Base-by-base conservation (phyloP, 1,284 basidiomycete species). In the Cryptococcus neoformans region DNA sequence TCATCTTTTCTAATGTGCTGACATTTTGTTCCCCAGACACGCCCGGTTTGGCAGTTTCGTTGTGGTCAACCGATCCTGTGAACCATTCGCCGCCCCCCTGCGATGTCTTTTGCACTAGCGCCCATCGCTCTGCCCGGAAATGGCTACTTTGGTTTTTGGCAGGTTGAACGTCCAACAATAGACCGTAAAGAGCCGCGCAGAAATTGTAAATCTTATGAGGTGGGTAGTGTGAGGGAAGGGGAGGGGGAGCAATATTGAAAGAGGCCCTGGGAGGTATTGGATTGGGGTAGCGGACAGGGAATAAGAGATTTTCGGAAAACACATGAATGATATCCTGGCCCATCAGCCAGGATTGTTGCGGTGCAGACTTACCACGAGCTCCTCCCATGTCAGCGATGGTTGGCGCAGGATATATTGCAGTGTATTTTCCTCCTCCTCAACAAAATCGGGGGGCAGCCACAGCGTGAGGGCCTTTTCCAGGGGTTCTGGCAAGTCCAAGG, bases 211-310 rank as follows among this genome's bases (percentile, higher is more conserved):
- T 68, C 4, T 50, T 57, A 49, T 74, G 64, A 5, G 70, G 67
- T 1, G 66, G 66, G 34, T 64, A 68, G 48, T 73, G 72, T 4
- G 56, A 41, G 6, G 70, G 68, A 16, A 44, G 21, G 21, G 21
- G 67, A 0, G 71, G 69, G 3, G 68, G 59, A 0, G 74, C 66
- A 4, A 70, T 57, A 55, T 72, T 69, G 40, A 76, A 67, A 34
- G 65, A 65, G 3, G 63, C 53, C 16, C 68, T 59, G 10, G 70
- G 62, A 1, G 74, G 72, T 38, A 76, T 63, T 8, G 74, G 74
- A 50, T 72, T 72, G n/a, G 74, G 74, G 51, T 76, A 76, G 9
- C 63, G 63, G 49, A 66, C 66, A 0, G 74, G 71, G 7, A 65
- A 62, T 3, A 76, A 61, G 2, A 76, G 66, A 55, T 74, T 68